Conservation (phyloP, 1,284 basidiomycete genomes). For the Clitocybe nebularis region DNA sequence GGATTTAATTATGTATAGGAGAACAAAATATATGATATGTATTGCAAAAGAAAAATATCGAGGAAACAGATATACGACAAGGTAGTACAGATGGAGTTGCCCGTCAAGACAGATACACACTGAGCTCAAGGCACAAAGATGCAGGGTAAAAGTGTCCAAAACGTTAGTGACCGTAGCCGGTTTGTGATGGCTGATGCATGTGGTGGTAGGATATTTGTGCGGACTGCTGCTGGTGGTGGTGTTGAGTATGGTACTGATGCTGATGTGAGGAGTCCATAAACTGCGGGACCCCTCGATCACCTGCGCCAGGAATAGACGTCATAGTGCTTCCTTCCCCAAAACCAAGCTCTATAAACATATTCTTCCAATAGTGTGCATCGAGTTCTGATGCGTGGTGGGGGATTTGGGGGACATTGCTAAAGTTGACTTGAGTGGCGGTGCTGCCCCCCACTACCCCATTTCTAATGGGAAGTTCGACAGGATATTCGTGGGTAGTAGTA, state of each 20-base stretch:
- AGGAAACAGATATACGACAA: no score
- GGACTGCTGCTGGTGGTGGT: conserved; percentile 18
- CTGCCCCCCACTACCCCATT: conserved; percentile 13
- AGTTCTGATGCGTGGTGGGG: conserved; percentile 43
- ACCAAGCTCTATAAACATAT: conserved; percentile 68
- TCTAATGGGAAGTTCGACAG: conserved; percentile 15
- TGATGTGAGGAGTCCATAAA: conserved; percentile 21
- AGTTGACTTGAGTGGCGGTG: conserved; percentile 19
- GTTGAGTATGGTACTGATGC: conserved; percentile 20
- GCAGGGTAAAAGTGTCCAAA: no score
- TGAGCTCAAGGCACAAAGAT: no score
- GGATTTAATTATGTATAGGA: no score
- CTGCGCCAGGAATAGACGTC: conserved; percentile 17
- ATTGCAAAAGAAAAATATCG: no score
- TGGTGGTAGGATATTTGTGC: conserved; percentile 25
- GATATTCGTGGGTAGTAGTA: conserved; percentile 20
- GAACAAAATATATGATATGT: no score
- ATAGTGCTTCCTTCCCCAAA: conserved; percentile 43
- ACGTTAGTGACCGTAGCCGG: conserved; percentile 30
- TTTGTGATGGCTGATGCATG: conserved; percentile 23
- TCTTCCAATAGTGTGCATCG: conserved; percentile 64
- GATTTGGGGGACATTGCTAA: conserved; percentile 29
- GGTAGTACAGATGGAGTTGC: no score
- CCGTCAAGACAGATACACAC: no score
- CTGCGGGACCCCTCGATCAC: conserved; percentile 18